phyloP scores from a whole-genome alignment of 495 filamentous ascomycete species.

The Aspergillus coremiiformis region DNA sequence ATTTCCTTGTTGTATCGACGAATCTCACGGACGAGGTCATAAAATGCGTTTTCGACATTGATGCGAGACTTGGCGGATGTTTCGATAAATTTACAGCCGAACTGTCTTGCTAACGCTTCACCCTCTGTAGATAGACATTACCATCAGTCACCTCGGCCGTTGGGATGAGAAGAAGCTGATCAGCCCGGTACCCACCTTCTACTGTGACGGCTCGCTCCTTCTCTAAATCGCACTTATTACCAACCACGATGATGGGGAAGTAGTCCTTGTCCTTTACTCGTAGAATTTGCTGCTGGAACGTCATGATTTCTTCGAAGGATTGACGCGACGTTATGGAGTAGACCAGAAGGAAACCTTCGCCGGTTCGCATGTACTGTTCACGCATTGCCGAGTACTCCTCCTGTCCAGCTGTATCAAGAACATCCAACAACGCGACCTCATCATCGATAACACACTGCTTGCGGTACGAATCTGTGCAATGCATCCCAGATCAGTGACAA shows the following conservation, averaged over 20 bases:
- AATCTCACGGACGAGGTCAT: constrained; percentile 95
- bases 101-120: constrained; percentile 72
- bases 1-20: constrained; percentile 97
- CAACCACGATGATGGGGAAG: constrained; percentile 99
- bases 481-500: constrained; percentile 13
- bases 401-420: constrained; percentile 95
- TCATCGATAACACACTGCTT: constrained; percentile 99
- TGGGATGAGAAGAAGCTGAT: background rate
- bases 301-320: constrained; percentile 96
- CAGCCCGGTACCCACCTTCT: constrained; percentile 62
- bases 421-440: constrained; percentile 92
- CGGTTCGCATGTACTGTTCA: constrained; percentile 99
- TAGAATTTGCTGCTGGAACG: constrained; percentile 97
- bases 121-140: constrained; percentile 58
- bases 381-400: constrained; percentile 99
- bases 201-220: constrained; percentile 80
- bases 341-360: constrained; percentile 94
- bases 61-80: constrained; percentile 97
- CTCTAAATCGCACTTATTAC: constrained; percentile 98
- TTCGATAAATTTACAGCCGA: constrained; percentile 97
- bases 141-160: constrained; percentile 17
- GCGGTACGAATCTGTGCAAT: constrained; percentile 82
- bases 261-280: constrained; percentile 98
- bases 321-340: constrained; percentile 97
- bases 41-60: constrained; percentile 98